Evolutionary conservation across 441 rosid genomes (phyloP).

Genomic region (Raphanus hybrid): DNA sequence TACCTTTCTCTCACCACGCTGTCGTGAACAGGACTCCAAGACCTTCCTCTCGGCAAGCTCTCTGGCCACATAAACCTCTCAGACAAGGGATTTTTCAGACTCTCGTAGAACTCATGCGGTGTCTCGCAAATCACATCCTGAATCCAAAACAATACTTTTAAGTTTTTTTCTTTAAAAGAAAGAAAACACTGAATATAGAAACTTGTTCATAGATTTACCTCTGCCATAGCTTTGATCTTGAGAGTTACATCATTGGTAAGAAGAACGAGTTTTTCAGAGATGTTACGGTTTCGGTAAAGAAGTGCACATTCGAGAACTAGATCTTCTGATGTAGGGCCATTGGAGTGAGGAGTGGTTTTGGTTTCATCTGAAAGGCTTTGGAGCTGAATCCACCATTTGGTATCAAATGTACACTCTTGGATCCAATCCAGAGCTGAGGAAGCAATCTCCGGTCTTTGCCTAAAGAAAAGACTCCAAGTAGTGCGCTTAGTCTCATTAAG

Average conservation of each 20-base stretch:
- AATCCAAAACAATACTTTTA: neutral
- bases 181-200: neutral
- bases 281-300: conserved; percentile 48
- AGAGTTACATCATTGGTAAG: conserved; percentile 66
- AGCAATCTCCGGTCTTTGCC: conserved; percentile 59
- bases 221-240: conserved; percentile 89
- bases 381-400: conserved; percentile 83
- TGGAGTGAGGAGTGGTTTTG: conserved; percentile 56
- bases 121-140: conserved; percentile 84
- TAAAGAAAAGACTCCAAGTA: conserved; percentile 49
- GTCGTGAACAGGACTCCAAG: conserved; percentile 76
- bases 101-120: conserved; percentile 65
- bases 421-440: conserved; percentile 75
- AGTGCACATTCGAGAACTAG: conserved; percentile 72
- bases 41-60: conserved; percentile 80
- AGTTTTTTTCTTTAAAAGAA: too few species aligned
- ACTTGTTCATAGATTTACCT: conserved; percentile 50
- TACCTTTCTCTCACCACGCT: conserved; percentile 59
- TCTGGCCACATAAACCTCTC: conserved; percentile 90
- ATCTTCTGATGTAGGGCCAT: conserved; percentile 67
- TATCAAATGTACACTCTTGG: conserved; percentile 65
- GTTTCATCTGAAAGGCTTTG: conserved; percentile 69
- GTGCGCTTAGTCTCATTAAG: conserved; percentile 59
- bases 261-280: conserved; percentile 64
- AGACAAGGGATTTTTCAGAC: conserved; percentile 84